Conservation (phyloP, 1,139 yeast species). For the Keqinozyma sinolaborantium region DNA sequence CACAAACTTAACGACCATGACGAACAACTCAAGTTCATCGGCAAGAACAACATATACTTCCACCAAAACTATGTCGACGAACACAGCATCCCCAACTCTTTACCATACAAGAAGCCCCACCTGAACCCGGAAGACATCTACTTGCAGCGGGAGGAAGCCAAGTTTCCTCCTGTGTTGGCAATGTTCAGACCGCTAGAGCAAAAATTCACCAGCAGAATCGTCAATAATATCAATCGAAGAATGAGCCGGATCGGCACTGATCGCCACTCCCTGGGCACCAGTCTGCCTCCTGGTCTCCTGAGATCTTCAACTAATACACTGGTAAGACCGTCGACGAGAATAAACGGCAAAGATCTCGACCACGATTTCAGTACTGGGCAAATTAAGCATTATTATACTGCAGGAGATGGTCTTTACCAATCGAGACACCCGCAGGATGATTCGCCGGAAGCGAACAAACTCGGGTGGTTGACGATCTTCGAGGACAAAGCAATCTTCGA, state of each 20-base stretch:
- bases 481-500: constrained; percentile 35
- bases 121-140: constrained; percentile 27
- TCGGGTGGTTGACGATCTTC: constrained; percentile 64
- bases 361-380: constrained; percentile 29
- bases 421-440: constrained; percentile 51
- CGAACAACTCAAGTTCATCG: constrained; percentile 21
- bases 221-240: constrained; percentile 19
- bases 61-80: constrained; percentile 24
- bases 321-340: background rate
- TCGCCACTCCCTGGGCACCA: no score
- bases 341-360: constrained; percentile 11
- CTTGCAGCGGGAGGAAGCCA: constrained; percentile 17
- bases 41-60: constrained; percentile 27
- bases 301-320: constrained; percentile 6
- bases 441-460: constrained; percentile 52
- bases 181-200: constrained; percentile 54
- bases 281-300: no score
- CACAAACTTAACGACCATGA: constrained; percentile 15
- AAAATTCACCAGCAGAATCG: constrained; percentile 37
- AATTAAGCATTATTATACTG: constrained; percentile 34
- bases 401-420: constrained; percentile 55
- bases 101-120: constrained; percentile 14
- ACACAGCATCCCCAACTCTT: constrained; percentile 1
- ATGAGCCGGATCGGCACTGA: constrained; percentile 6
- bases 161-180: constrained; percentile 41